Evolutionary conservation across 2,329 filamentous ascomycete species (phyloP).

Genomic region (Colletotrichum tanaceti): DNA sequence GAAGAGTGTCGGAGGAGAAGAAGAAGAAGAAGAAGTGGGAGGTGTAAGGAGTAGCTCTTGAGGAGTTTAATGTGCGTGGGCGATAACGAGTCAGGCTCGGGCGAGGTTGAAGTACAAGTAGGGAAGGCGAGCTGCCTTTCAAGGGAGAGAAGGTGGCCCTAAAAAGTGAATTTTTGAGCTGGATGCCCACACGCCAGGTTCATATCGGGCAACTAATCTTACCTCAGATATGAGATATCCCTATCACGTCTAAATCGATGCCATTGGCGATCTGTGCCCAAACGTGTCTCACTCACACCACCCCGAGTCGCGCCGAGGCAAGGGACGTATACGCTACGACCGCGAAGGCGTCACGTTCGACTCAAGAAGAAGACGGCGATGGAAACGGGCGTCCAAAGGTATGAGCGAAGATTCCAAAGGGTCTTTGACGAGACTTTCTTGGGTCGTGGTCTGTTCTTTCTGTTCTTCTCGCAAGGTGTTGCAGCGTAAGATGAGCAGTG

Average conservation of each 20-base stretch:
- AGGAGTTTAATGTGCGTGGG: constrained; percentile 20
- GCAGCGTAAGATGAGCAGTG: constrained; percentile 13
- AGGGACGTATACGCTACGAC: constrained; percentile 28
- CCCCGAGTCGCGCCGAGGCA: constrained; percentile 29
- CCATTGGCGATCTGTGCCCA: constrained; percentile 37
- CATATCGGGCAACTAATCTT: constrained; percentile 34
- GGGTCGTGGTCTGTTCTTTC: constrained; percentile 1
- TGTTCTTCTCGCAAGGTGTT: constrained; percentile 2
- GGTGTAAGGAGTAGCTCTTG: constrained; percentile 20
- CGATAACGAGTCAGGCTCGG: constrained; percentile 35
- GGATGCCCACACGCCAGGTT: constrained; percentile 26
- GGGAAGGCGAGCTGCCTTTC: constrained; percentile 20
- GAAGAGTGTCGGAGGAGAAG: not conserved
- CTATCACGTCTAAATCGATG: constrained; percentile 30
- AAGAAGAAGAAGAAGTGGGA: not conserved
- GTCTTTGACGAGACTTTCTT: not conserved
- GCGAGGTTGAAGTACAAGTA: constrained; percentile 37
- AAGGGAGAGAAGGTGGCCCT: constrained; percentile 33
- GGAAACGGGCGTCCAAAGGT: not conserved
- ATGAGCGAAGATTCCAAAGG: not conserved
- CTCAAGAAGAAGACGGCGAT: not conserved
- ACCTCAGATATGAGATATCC: constrained; percentile 39
- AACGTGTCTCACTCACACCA: constrained; percentile 39
- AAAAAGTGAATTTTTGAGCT: constrained; percentile 23
- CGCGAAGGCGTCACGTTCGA: constrained; percentile 5